A percentile compares a stretch with the other conserved stretches of the same genome.
Conservation (phyloP, 1,284 basidiomycete genomes). For the Microbotryum scabiosae region DNA sequence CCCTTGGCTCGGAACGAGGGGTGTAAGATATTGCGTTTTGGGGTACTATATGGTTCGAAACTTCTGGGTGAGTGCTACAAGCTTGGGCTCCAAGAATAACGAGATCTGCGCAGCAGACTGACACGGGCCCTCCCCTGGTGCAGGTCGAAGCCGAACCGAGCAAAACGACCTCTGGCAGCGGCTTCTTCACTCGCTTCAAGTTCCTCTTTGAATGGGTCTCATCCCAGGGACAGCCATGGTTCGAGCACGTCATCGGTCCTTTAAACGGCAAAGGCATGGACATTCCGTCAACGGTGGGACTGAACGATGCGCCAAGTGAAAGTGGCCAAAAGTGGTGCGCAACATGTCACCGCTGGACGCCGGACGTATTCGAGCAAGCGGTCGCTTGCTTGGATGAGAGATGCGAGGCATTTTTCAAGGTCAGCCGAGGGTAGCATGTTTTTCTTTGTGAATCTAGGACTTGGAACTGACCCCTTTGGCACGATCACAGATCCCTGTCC, state of each 20-base stretch:
- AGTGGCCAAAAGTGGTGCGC: no score
- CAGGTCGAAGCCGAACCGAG: conserved; percentile 25
- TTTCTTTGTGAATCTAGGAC: no score
- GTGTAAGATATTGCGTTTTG: conserved; percentile 14
- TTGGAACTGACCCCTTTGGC: no score
- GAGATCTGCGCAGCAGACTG: background rate
- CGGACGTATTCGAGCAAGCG: no score
- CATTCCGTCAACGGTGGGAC: no score
- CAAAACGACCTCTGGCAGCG: background rate
- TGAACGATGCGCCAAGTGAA: no score
- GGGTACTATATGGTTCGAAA: conserved; percentile 22
- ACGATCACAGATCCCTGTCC: no score
- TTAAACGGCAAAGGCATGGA: background rate
- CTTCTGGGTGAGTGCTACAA: conserved; percentile 11
- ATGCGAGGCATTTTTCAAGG: no score
- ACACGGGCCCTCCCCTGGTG: background rate
- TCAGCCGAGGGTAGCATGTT: no score
- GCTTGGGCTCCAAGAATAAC: background rate
- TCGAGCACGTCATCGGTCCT: conserved; percentile 13
- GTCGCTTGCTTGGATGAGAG: no score
- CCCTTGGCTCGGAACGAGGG: conserved; percentile 4
- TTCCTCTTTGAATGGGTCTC: conserved; percentile 27
- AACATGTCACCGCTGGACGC: no score
- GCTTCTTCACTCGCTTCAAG: conserved; percentile 1
- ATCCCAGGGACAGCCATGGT: conserved; percentile 26